phyloP scores from a whole-genome alignment of 257 asterid genomes.

The Mitragyna speciosa region DNA sequence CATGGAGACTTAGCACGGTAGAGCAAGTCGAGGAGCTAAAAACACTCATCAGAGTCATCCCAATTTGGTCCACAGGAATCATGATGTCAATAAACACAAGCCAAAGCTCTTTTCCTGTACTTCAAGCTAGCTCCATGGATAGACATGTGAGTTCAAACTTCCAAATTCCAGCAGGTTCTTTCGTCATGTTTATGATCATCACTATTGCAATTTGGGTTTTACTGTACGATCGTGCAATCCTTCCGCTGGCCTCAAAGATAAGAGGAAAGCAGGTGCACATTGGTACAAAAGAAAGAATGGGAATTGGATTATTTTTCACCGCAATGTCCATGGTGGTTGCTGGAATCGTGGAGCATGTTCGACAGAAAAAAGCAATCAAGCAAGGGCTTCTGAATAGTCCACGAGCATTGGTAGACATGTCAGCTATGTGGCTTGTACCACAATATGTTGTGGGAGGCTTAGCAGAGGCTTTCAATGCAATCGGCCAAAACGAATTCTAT shows the following conservation, averaged over 20 bases:
- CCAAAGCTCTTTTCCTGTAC: conserved; percentile 50
- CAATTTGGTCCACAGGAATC: conserved; percentile 72
- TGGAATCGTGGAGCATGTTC: conserved; percentile 47
- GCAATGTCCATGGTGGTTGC: conserved; percentile 45
- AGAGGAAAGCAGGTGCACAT: conserved; percentile 44
- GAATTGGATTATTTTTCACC: conserved; percentile 51
- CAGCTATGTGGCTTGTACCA: conserved; percentile 72
- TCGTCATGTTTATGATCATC: conserved; percentile 45
- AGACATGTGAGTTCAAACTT: conserved; percentile 50
- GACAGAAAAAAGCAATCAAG: conserved; percentile 41
- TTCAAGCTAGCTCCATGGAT: conserved; percentile 67
- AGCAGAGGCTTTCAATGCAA: conserved; percentile 61
- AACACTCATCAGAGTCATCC: conserved; percentile 54
- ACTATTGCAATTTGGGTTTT: conserved; percentile 49
- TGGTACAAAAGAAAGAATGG: conserved; percentile 57
- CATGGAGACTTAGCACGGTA: conserved; percentile 56
- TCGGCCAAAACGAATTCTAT: conserved; percentile 60
- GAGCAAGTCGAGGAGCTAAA: conserved; percentile 70
- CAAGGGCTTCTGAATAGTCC: conserved; percentile 47
- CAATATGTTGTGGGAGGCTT: conserved; percentile 52
- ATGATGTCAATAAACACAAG: conserved; percentile 53
- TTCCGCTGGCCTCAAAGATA: conserved; percentile 53
- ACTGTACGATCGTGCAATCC: conserved; percentile 51
- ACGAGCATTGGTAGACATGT: conserved; percentile 42
- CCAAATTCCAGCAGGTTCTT: conserved; percentile 68